phyloP scores from a whole-genome alignment of 2,329 filamentous ascomycete genomes.

The Chrysoporthe puriensis region DNA sequence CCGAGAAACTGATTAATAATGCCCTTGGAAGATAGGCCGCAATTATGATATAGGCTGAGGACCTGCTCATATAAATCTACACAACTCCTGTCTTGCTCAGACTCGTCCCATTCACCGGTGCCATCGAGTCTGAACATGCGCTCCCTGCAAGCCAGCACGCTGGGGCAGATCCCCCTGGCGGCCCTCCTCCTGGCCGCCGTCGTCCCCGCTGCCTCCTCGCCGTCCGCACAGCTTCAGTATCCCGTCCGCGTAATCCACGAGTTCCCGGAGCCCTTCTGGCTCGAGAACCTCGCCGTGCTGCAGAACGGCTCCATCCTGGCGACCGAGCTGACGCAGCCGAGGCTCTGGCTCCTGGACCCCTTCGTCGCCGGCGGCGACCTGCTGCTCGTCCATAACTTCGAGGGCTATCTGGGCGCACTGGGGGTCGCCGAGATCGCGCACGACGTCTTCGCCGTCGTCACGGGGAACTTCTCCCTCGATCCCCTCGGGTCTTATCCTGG shows the following conservation, averaged over 20 bases:
- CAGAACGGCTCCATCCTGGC: background rate
- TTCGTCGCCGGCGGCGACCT: background rate
- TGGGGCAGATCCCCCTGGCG: background rate
- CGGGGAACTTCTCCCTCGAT: background rate
- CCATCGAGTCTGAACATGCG: background rate
- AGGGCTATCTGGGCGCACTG: background rate
- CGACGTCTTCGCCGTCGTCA: background rate
- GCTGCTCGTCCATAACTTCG: background rate
- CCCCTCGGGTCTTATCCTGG: background rate
- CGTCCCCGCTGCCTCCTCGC: background rate
- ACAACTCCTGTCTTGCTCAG: no score
- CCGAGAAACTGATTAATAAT: no score
- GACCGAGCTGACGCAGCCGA: background rate
- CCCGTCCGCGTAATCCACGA: background rate
- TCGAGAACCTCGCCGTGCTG: conserved; percentile 1
- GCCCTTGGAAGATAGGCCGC: no score
- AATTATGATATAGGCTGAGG: no score
- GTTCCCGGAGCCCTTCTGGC: background rate
- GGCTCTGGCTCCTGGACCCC: conserved; percentile 1
- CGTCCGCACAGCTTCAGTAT: background rate
- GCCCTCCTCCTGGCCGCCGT: background rate
- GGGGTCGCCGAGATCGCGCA: background rate
- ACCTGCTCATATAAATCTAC: no score
- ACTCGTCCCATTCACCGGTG: background rate
- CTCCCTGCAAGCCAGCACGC: background rate